Base-by-base conservation (phyloP, 2,329 filamentous ascomycete genomes). In the Aureobasidium sp. region DNA sequence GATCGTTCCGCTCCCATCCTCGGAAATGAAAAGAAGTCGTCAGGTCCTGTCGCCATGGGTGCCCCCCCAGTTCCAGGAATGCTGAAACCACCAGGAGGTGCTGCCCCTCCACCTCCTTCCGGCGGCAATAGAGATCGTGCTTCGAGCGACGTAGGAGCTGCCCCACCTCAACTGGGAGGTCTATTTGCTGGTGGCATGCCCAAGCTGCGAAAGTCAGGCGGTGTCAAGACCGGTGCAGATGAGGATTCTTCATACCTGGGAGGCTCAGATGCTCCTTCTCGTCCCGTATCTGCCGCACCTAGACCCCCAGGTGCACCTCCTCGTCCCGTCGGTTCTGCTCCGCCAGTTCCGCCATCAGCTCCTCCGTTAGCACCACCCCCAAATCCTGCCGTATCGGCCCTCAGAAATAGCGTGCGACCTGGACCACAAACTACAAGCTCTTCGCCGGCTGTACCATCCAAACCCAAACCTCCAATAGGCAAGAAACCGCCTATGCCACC, bases 151-250 rank as follows among this genome's bases (percentile, higher is more conserved):
- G 83, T 84, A 58, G 81, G 80, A 23, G 83, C 87, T 26, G 75
- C 84, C 23, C 84, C 90, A 52, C 91, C 91, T 12, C 93, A 97
- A 72, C 75, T 97, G 12, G 93, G 80, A 34, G 94, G 94, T 1
- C 75, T 99, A 29, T 96, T 99, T 71, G 91, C 90, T 1, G 92
- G 91, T 39, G 94, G 93, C 41, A 97, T 97, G 84, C 94, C 94
- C 2, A 97, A 97, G 77, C 74, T 99, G 70, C 89, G 90, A 74
- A 97, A 95, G 78, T 83, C 87, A 3, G 89, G 91, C 62, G 92
- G 90, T 52, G 74, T 81, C 36, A 77, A 79, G 58, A 79, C 79
- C 46, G 77, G 76, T 42, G 88, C 88, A 67, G 85, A 82, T 67
- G 80, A 79, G 65, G 86, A 86, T 66, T 84, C 90, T 36, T 86